Evolutionary conservation across 805 yeast genomes (phyloP).

Genomic region (Candida loeiensis): DNA sequence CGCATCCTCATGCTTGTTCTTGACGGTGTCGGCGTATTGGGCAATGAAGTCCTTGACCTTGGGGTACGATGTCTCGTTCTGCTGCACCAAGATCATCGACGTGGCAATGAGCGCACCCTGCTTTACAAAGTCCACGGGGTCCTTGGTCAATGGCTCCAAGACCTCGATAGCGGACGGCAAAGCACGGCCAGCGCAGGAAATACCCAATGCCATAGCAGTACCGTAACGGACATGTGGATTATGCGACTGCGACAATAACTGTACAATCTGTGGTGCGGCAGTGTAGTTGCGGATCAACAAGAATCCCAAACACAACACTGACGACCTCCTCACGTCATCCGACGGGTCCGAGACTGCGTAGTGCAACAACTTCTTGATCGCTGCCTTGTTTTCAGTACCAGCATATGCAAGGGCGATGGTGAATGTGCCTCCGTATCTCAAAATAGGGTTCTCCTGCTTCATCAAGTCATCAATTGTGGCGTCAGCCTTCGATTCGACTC

Average conservation of each 20-base stretch:
- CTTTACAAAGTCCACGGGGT: constrained; percentile 94
- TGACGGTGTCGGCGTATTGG: constrained; percentile 67
- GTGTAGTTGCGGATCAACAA: constrained; percentile 85
- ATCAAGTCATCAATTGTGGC: constrained; percentile 60
- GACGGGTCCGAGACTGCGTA: constrained; percentile 95
- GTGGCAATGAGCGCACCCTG: constrained; percentile 95
- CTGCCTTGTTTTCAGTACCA: constrained; percentile 89
- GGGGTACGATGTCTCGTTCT: constrained; percentile 78
- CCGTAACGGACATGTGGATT: constrained; percentile 98
- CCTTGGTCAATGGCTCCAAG: constrained; percentile 87
- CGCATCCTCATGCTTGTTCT: constrained; percentile 92
- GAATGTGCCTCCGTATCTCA: constrained; percentile 95
- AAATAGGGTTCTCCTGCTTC: constrained; percentile 71
- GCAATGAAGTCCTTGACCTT: constrained; percentile 76
- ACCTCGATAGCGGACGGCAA: constrained; percentile 85
- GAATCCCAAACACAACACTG: constrained; percentile 89
- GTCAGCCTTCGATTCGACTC: constrained; percentile 80
- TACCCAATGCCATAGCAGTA: constrained; percentile 95
- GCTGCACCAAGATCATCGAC: constrained; percentile 85
- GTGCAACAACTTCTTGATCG: constrained; percentile 82
- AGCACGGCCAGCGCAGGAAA: constrained; percentile 94
- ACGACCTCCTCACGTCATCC: constrained; percentile 95
- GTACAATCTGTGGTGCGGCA: constrained; percentile 93
- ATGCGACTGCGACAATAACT: constrained; percentile 86
- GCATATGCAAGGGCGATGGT: constrained; percentile 94